Base-by-base conservation (phyloP, 1,139 yeast genomes). In the Arxiozyma slooffiae region DNA sequence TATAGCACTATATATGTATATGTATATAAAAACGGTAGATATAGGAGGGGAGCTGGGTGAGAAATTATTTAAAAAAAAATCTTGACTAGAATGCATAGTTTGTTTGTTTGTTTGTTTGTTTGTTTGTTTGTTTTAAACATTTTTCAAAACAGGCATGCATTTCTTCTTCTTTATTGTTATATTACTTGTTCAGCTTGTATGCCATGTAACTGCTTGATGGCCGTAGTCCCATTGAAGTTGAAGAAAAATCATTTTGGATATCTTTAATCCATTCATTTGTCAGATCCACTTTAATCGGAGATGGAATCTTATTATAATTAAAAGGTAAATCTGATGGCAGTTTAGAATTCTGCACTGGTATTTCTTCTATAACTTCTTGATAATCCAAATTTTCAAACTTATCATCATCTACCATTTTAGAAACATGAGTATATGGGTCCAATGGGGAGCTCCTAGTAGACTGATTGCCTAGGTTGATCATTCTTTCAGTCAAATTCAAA, bases 401-500 rank as follows among this genome's bases (percentile, higher is more conserved):
- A 47, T 58, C 62, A 48, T 42, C 48, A 54, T 55, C 46, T 52
- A 54, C 42, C 52, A 54, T 38, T 51, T 30, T 55, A 58, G 63
- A 56, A 41, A 58, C 52, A 44, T 62, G 62, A 41, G 59, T 48
- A 9, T 62, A 58, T 4, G 53, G 47, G 38, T 60, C 54, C 16
- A 57, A 40, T 22, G 52, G 50, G 41, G 53, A 34, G 6, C 38
- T 38, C 30, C 21, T 34, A 9, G 30, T 17, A 11, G 20, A 18
- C 14, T 11, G 17, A 24, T 42, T 38, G 16, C 64, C 63, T 11
- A 60, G 52, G 50, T 63, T 62, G 14, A 63, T 49, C 34, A 81
- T 68, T 54, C 85, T 72, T 59, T 76, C 79, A 1, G 77, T 69
- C 18, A 82, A 69, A 49, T 75, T 71, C 9, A 83, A 71, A 14